These are phyloP conservation scores for Wickerhamomyces pijperi DNA, from an alignment of 805 yeast species.

Conservation along the genomic window DNA sequence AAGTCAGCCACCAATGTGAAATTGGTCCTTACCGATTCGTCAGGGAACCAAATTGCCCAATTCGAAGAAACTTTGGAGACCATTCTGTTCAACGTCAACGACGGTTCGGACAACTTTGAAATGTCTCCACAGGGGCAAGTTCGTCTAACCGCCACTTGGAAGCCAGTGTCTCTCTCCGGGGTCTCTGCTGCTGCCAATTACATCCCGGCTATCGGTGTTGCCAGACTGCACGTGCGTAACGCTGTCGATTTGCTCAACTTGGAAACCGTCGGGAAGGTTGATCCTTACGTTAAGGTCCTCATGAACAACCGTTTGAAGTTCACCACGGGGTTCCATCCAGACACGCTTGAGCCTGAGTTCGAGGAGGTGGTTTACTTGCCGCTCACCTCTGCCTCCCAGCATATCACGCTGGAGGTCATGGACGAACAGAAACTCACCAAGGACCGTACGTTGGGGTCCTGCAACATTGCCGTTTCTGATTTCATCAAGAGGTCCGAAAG, in stretches of 20 bases:
- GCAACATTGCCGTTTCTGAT: conserved; percentile 37
- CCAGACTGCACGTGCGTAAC: conserved; percentile 45
- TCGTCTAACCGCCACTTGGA: conserved; percentile 53
- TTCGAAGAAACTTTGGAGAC: conserved; percentile 34
- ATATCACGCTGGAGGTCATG: conserved; percentile 43
- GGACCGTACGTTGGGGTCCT: conserved; percentile 55
- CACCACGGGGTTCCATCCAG: conserved; percentile 41
- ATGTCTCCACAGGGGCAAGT: conserved; percentile 44
- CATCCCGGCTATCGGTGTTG: conserved; percentile 56
- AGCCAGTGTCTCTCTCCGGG: conserved; percentile 51
- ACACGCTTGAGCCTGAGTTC: conserved; percentile 46
- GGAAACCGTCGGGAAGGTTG: conserved; percentile 62
- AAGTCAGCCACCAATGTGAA: conserved; percentile 45
- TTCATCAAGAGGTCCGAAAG: conserved; percentile 33
- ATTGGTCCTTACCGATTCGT: conserved; percentile 47
- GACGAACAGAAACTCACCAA: conserved; percentile 56
- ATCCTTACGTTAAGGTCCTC: conserved; percentile 57
- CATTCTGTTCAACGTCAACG: conserved; percentile 32
- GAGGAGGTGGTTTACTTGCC: conserved; percentile 52
- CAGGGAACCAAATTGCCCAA: conserved; percentile 38
- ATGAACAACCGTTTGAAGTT: conserved; percentile 48
- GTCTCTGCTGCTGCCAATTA: conserved; percentile 31
- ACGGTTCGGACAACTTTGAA: conserved; percentile 37
- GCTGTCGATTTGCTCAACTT: conserved; percentile 43
- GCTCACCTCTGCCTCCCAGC: conserved; percentile 48